Evolutionary conservation across 2,329 filamentous ascomycete genomes (phyloP), one percentile per base, ranked within the genome.

Genomic region (Aspergillus sp.): DNA sequence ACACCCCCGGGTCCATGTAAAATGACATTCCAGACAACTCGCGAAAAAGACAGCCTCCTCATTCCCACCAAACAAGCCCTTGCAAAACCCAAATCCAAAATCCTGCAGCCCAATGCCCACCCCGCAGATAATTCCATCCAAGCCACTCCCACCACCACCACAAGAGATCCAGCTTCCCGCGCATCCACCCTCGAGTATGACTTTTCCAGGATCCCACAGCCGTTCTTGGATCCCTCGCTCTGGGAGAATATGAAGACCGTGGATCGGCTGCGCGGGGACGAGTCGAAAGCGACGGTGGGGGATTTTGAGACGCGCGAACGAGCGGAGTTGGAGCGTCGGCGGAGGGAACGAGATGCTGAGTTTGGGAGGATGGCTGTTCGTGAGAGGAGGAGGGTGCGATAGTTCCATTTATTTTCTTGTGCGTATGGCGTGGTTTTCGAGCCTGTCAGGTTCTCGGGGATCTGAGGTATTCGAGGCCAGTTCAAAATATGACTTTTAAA

Each of bases 151-250:
- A 50, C 35, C 1, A 11, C 38, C 42, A 35, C 35, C 11, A 38
- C 35, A 38, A 38, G 13, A 30, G 35, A 38, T 17, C 9, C 35
- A 11, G 6, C 35, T 17, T 5, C 14, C 16, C 14, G 13, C 16
- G 22, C 32, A 17, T 42, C 22, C 14, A 53, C 54, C 11, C 62
- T 65, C n/a, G 65, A 72, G 42, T 63, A 70, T 47, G 60, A 73
- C 44, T 69, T 71, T 14, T 66, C 65, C 20, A 51, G 52, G 7
- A 52, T 64, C 17, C 61, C 69, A 32, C 70, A 74, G 54, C 73
- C 70, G 19, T 75, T 75, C 49, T 60, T 75, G 8, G 70, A 75
- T 52, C 67, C 70, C 7, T 60, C 56, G 5, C 45, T 58, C 9
- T 67, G 72, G 58, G 67, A 69, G 51, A 61, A 53, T 11, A 64